Evolutionary conservation across 1,284 basidiomycete genomes (phyloP), one percentile per base, ranked within the genome.

Genomic region (Heterobasidion annosum): DNA sequence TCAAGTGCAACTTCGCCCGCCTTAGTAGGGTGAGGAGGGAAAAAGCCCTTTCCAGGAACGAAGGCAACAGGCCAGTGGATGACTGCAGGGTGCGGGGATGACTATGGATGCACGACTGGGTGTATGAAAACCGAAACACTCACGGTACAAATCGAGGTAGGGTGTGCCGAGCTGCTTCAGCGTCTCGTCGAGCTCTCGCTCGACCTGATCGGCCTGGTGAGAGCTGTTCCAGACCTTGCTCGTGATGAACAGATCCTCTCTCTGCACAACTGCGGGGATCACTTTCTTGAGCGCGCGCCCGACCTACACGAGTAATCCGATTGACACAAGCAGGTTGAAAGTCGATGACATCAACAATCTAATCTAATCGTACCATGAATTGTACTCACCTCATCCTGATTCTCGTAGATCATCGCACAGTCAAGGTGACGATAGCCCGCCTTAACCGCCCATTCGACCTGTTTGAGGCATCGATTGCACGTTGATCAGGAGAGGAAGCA

Each of bases 41-140:
- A 68, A 47, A 88, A 71, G 25, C 77, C 82, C 51, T 78, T 73
- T 15, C 83, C 87, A 1, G 82, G 75, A 18, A 67, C 69, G 68
- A 93, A 89, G 0, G 88, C 78, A 40, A 91, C 82, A 1, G 93
- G 92, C 92, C 92, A 96, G 74, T 95, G 92, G 57, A 95, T 74
- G 49, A 93, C 85, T 87, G 62, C 51, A 56, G 25, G 16, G 19
- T 37, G 57, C 19, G 34, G 25, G 25, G 3, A 25, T 25, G 25
- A 25, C 4, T 5, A 25, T 3, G 25, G 25, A 25, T 25, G 25
- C 25, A 25, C 25, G 25, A 25, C 25, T 25, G 42, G 12, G 35
- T 37, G 18, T 34, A n/a, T 34, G 48, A 19, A 10, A 19, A 34
- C 15, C 32, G 3, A 50, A 15, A 18, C 19, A 70, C 79, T 56